Percentiles rank a stretch among this genome's conserved stretches.
phyloP scores from a whole-genome alignment of 2,329 filamentous ascomycete species.

The Penicillium sp. region DNA sequence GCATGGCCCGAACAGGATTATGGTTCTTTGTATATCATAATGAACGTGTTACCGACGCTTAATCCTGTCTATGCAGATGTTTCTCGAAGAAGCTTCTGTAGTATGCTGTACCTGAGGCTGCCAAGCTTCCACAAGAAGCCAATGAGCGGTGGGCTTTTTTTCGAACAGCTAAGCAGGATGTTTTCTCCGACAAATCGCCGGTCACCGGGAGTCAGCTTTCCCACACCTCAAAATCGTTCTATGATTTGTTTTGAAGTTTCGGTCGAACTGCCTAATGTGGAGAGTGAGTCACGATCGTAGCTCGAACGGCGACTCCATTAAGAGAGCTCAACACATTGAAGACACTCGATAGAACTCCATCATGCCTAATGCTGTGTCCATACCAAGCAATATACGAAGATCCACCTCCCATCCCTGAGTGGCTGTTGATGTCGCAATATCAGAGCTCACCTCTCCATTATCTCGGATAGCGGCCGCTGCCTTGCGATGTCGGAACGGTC shows the following conservation, averaged over 20 bases:
- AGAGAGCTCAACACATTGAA: too few species aligned
- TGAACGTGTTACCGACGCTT: not conserved
- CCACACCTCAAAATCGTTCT: not conserved
- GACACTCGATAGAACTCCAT: too few species aligned
- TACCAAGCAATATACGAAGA: not conserved
- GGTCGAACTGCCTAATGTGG: not conserved
- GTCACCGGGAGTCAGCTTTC: not conserved
- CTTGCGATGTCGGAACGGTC: not conserved
- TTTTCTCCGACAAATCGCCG: not conserved
- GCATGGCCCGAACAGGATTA: not conserved
- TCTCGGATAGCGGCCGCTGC: not conserved
- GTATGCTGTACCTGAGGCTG: not conserved
- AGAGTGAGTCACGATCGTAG: not conserved
- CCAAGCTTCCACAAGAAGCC: not conserved
- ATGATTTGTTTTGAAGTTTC: not conserved
- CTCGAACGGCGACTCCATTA: too few species aligned
- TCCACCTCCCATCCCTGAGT: conserved; percentile 3
- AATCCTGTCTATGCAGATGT: not conserved
- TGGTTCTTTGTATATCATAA: not conserved
- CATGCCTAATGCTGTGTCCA: not conserved
- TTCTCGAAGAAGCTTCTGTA: not conserved
- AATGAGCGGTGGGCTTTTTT: not conserved
- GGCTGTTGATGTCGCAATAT: conserved; percentile 16
- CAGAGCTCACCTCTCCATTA: not conserved
- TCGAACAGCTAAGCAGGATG: not conserved